Base-by-base conservation (phyloP, 495 filamentous ascomycete species). In the Melanomma pulvis-pyrius region DNA sequence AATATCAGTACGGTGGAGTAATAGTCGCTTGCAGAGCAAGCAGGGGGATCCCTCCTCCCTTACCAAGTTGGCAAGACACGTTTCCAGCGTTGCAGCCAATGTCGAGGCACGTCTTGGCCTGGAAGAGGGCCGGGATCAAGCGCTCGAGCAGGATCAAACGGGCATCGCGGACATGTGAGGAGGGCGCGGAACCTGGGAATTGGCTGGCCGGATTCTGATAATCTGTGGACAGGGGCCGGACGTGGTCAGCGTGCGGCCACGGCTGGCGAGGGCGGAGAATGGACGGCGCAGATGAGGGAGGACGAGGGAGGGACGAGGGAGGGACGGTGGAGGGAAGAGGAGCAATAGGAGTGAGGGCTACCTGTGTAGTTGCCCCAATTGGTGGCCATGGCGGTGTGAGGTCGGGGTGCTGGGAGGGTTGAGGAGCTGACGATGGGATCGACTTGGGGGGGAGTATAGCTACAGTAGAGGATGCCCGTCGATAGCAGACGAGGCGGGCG, bases 1-100 rank as follows among this genome's bases (percentile, higher is more conserved):
- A 69, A 67, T 72, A 72, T 72, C 66, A 72, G 65, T 59, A 61
- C 59, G 55, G 56, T 29, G 46, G 36, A 58, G 58, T 53, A 59
- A 66, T 72, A 72, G 62, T 69, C 69, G 69, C 59, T 72, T 72
- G 49, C 48, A 66, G 54, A 12, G 19, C 30, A 60, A 28, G 48
- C 57, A 26, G 24, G 66, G 66, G 61, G 29, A 59, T 59, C 61
- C 69, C 46, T 24, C 21, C 61, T 26, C 7, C 59, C 63, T 44
- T 72, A 79, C 77, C 77, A 62, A 76, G 59, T 55, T 74, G 72
- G 52, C 74, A 75, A 32, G 73, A 65, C 53, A 79, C 73, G 12
- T 57, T 59, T 44, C 78, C 78, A 59, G 65, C 66, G 50, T 79
- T 79, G 68, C 77, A 79, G 26, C 78, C 78, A 34, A 77, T 51